A percentile compares a stretch with the other conserved stretches of the same genome.
These are phyloP conservation scores for Lachnellula suecica DNA, from an alignment of 2,329 filamentous ascomycete species.

Conservation along the genomic window DNA sequence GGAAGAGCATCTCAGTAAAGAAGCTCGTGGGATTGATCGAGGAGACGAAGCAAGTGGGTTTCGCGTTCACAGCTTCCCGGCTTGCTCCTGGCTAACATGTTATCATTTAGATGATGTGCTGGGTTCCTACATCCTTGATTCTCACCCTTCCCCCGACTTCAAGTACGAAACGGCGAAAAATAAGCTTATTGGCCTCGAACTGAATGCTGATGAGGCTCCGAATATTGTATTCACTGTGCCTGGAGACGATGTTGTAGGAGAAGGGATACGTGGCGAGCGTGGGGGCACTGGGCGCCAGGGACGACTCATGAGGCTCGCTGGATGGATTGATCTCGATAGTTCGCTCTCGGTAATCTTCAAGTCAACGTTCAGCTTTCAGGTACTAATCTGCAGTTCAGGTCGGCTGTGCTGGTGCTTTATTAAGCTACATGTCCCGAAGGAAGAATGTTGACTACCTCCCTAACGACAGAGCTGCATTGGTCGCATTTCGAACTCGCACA, in stretches of 20 bases:
- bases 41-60: constrained; percentile 26
- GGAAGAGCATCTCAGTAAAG: constrained; percentile 31
- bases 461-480: constrained; percentile 52
- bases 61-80: not conserved
- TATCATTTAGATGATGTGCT: constrained; percentile 34
- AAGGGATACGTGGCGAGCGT: constrained; percentile 28
- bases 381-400: constrained; percentile 39
- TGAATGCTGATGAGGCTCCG: constrained; percentile 41
- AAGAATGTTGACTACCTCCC: constrained; percentile 62
- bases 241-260: constrained; percentile 40
- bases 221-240: constrained; percentile 63
- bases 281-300: constrained; percentile 56
- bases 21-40: constrained; percentile 28
- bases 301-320: constrained; percentile 65
- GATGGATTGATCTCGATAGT: constrained; percentile 73
- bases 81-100: constrained; percentile 1
- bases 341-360: constrained; percentile 56
- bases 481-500: constrained; percentile 58
- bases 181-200: constrained; percentile 60
- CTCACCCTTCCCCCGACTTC: constrained; percentile 72
- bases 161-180: constrained; percentile 63
- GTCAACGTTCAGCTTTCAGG: not conserved
- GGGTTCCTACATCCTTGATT: constrained; percentile 56
- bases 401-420: constrained; percentile 82
- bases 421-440: constrained; percentile 75